Base-by-base conservation (phyloP, 2,329 filamentous ascomycete genomes). In the Hansfordia pulvinata region DNA sequence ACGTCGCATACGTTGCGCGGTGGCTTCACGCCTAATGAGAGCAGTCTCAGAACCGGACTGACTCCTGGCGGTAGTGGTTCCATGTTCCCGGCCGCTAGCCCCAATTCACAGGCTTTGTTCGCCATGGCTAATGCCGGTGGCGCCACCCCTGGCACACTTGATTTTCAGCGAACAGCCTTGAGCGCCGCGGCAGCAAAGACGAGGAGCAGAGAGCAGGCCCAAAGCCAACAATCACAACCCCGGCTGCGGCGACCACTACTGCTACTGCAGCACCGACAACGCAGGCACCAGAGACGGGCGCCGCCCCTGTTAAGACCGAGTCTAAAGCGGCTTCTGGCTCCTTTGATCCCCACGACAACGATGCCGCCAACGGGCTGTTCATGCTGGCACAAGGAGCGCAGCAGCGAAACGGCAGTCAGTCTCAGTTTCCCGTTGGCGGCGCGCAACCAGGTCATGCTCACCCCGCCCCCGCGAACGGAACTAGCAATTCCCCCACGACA, bases 21-120 rank as follows among this genome's bases (percentile, higher is more conserved):
- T 41, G 81, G 82, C 28, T 93, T 93, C 46, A 96, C 90, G 4
- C 88, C 88, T 1, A 94, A 94, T 70, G 90, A 98, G 56, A 96
- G 88, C 6, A 92, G 84, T 3, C 60, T 96, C 27, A 70, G 90
- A 33, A 90, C 85, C 33, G 90, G 90, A 30, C 58, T 96, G 39
- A 96, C 90, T 28, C 90, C 90, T 25, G 90, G 90, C 33, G 88
- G 88, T 39, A 85, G 86, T 49, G 88, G 86, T 42, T 93, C 86
- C 41, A 96, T 96, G 84, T 96, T 96, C 61, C 85, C 88, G 30
- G 82, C 79, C 29, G 79, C 84, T 3, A 93, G 81, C 49, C 86
- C 84, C 19, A 92, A 82, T 49, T 82, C 83, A 0, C 78, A 85
- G 57, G 79, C 80, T 26, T 57, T 94, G 6, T 83, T 86, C 53